These are phyloP conservation scores for Heterobasidion irregulare DNA, from an alignment of 1,284 basidiomycete genomes.

Conservation along the genomic window DNA sequence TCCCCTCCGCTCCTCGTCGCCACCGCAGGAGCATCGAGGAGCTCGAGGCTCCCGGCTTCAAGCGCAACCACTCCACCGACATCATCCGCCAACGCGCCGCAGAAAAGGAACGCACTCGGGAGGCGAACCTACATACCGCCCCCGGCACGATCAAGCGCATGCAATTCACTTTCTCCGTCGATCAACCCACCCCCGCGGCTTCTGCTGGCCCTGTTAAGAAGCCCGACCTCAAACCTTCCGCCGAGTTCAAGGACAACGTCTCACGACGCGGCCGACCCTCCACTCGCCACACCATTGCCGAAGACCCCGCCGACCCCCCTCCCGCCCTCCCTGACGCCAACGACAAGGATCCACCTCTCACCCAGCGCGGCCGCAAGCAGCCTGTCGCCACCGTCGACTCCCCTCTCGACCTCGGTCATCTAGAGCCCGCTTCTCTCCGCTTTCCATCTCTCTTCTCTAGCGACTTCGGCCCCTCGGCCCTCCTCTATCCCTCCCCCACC, in stretches of 20 bases:
- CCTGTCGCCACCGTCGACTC: conserved; percentile 12
- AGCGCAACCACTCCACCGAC: conserved; percentile 62
- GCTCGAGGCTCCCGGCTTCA: conserved; percentile 72
- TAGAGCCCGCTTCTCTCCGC: conserved; percentile 29
- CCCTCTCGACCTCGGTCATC: conserved; percentile 8
- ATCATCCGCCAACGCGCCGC: conserved; percentile 69
- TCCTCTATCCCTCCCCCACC: conserved; percentile 59
- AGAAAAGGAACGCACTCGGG: conserved; percentile 71
- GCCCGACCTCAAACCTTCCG: conserved; percentile 59
- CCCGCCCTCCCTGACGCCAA: conserved; percentile 7
- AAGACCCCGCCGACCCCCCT: conserved; percentile 20
- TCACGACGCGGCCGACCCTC: conserved; percentile 28
- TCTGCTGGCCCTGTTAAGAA: conserved; percentile 43
- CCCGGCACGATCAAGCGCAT: conserved; percentile 72
- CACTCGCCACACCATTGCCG: conserved; percentile 23
- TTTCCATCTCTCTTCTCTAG: conserved; percentile 66
- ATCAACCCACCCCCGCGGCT: conserved; percentile 47
- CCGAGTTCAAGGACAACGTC: conserved; percentile 50
- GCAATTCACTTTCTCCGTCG: conserved; percentile 79
- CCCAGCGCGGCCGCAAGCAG: conserved; percentile 30
- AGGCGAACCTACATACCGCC: conserved; percentile 51
- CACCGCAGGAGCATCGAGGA: conserved; percentile 62
- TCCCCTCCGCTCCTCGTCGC: conserved; percentile 3
- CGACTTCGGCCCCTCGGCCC: conserved; percentile 68
- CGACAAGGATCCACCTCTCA: conserved; percentile 28